Conservation (phyloP, 352 stramenopile species). For the Globisporangium recalcitrans region DNA sequence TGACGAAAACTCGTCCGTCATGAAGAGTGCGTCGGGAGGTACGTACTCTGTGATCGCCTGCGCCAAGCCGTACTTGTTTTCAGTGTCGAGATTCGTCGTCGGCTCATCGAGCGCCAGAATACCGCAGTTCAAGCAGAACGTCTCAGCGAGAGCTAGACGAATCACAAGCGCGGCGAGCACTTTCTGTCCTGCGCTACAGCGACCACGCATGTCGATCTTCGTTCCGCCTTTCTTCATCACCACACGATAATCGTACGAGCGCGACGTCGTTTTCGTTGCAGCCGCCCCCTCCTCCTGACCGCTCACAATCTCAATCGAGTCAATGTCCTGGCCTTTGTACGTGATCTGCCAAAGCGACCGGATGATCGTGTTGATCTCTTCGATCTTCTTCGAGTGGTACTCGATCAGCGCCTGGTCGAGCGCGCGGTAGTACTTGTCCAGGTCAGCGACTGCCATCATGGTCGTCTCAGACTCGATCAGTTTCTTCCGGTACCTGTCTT, state of each 20-base stretch:
- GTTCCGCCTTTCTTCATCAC: conserved; percentile 97
- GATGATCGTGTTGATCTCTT: conserved; percentile 99
- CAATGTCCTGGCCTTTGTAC: conserved; percentile 99
- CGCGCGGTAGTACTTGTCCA: conserved; percentile 97
- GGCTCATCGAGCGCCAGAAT: conserved; percentile 98
- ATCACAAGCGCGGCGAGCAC: conserved; percentile 95
- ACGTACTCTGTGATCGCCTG: conserved; percentile 86
- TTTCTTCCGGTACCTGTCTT: conserved; percentile 91
- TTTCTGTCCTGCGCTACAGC: conserved; percentile 98
- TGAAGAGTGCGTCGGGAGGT: not conserved
- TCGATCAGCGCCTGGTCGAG: conserved; percentile 94
- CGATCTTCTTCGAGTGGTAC: conserved; percentile 98
- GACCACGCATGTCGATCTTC: conserved; percentile 97
- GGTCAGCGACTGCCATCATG: conserved; percentile 91
- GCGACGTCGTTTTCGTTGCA: conserved; percentile 35
- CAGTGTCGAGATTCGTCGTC: conserved; percentile 96
- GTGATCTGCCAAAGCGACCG: conserved; percentile 96
- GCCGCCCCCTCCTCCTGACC: conserved; percentile 77
- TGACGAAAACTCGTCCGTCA: too few relatives aligned
- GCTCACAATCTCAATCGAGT: conserved; percentile 97
- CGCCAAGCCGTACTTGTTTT: conserved; percentile 94
- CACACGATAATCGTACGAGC: conserved; percentile 98
- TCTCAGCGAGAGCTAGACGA: conserved; percentile 96
- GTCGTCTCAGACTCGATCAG: conserved; percentile 96
- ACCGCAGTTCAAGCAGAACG: conserved; percentile 98